Conservation (phyloP, 2,329 filamentous ascomycete genomes). For the Didymella sp. region DNA sequence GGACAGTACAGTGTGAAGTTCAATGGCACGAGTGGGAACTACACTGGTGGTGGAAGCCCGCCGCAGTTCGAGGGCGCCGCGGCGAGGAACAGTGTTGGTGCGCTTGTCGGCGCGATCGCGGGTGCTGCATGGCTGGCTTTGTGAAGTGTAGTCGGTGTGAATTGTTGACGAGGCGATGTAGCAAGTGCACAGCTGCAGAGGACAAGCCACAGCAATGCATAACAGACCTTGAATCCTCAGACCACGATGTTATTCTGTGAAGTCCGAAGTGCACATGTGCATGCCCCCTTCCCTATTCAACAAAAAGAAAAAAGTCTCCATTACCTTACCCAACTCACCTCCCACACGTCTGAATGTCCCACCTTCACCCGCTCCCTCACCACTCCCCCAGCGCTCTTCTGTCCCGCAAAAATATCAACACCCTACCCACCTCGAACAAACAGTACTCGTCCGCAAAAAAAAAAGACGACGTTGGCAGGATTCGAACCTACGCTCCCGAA, state of each 20-base stretch:
- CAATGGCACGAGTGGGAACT: slow-evolving; percentile 2
- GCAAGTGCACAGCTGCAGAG: not conserved
- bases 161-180: not conserved
- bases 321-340: too few relatives aligned
- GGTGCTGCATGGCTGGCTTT: slow-evolving; percentile 6
- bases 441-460: too few relatives aligned
- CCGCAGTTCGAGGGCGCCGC: slow-evolving; percentile 20
- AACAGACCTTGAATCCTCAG: too few relatives aligned
- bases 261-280: too few relatives aligned
- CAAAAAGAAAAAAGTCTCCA: too few relatives aligned
- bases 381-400: too few relatives aligned
- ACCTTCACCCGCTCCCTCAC: too few relatives aligned
- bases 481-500: slow-evolving; percentile 3
- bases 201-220: not conserved
- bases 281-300: too few relatives aligned
- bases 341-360: too few relatives aligned
- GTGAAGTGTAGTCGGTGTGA: not conserved
- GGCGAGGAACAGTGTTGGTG: slow-evolving; percentile 2
- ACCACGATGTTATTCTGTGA: too few relatives aligned
- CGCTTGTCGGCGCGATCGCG: slow-evolving; percentile 12
- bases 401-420: too few relatives aligned
- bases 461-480: slow-evolving; percentile 40
- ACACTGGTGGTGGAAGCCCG: slow-evolving; percentile 9
- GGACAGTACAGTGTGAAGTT: slow-evolving; percentile 26
- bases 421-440: too few relatives aligned